These are phyloP conservation scores for Monilinia laxa DNA, from an alignment of 2,329 filamentous ascomycete genomes.

Conservation along the genomic window DNA sequence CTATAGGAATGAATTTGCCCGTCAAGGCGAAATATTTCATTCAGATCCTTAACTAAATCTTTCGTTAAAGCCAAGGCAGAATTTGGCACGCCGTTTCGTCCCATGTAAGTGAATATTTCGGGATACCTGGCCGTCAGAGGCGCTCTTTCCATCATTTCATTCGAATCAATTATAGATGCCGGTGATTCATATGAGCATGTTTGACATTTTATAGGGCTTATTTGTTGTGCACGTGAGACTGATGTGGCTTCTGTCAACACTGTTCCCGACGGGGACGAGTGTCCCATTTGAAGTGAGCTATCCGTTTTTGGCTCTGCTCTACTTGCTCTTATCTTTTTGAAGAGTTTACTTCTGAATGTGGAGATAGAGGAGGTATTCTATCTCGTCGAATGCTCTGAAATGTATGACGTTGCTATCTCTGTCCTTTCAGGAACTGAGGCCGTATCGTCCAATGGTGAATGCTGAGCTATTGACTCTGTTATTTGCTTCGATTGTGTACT, in stretches of 20 bases:
- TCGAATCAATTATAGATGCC: neutral
- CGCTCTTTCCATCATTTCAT: neutral
- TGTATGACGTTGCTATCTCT: neutral
- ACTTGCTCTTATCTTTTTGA: conserved; percentile 1
- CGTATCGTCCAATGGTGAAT: neutral
- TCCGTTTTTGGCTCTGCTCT: neutral
- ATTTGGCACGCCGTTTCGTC: conserved; percentile 12
- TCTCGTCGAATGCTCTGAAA: neutral
- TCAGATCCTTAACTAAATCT: conserved; percentile 4
- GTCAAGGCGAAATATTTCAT: conserved; percentile 14
- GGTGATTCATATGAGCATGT: conserved; percentile 9
- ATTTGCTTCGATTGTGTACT: neutral
- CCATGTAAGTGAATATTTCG: conserved; percentile 21
- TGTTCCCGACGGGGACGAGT: neutral
- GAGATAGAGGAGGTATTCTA: neutral
- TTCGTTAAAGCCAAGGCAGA: conserved; percentile 20
- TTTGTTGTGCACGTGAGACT: neutral
- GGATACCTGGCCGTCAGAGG: conserved; percentile 1
- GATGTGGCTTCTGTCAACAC: conserved; percentile 4
- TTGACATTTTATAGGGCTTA: neutral
- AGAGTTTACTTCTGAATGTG: neutral
- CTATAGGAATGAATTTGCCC: neutral
- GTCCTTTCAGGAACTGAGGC: neutral
- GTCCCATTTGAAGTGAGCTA: neutral
- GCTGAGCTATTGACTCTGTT: neutral